phyloP scores from a whole-genome alignment of 2,329 filamentous ascomycete genomes.

The Pseudomassariella vexata region DNA sequence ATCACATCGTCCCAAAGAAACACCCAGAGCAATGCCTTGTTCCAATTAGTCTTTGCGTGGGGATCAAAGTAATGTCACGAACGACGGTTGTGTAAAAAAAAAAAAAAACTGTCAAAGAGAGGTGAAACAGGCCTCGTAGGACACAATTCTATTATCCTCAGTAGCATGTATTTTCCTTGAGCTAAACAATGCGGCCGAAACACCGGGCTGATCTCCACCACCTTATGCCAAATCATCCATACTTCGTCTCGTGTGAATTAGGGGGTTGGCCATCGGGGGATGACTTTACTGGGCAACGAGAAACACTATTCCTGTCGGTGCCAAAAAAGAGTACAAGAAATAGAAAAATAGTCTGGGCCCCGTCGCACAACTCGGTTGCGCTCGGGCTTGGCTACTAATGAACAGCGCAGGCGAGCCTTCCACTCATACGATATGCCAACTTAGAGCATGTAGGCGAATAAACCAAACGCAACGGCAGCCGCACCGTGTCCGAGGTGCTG shows the following conservation, averaged over 20 bases:
- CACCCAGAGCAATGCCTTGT: too few relatives aligned
- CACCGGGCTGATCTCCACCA: slow-evolving; percentile 8
- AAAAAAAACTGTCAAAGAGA: too few relatives aligned
- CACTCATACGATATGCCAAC: slow-evolving; percentile 3
- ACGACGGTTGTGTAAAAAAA: too few relatives aligned
- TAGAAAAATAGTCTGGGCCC: slow-evolving; percentile 1
- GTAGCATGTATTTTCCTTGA: not conserved
- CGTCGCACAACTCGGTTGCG: slow-evolving; percentile 5
- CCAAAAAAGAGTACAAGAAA: slow-evolving; percentile 14
- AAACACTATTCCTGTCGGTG: slow-evolving; percentile 9
- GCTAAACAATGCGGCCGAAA: slow-evolving; percentile 7
- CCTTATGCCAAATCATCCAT: slow-evolving; percentile 15
- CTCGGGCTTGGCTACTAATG: slow-evolving; percentile 3
- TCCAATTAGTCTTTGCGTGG: too few relatives aligned
- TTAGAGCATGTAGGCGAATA: slow-evolving; percentile 48
- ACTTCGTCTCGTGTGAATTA: slow-evolving; percentile 21
- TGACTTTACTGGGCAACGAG: slow-evolving; percentile 1
- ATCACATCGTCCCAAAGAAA: too few relatives aligned
- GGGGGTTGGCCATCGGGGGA: too few relatives aligned
- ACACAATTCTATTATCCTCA: not conserved
- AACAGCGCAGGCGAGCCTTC: slow-evolving; percentile 1
- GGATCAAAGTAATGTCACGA: too few relatives aligned
- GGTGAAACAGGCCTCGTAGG: not conserved
- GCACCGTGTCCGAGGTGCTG: slow-evolving; percentile 36
- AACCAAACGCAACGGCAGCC: slow-evolving; percentile 43